phyloP scores from a whole-genome alignment of 139 green algal genomes.

The Tetradesmus lagerheimii region DNA sequence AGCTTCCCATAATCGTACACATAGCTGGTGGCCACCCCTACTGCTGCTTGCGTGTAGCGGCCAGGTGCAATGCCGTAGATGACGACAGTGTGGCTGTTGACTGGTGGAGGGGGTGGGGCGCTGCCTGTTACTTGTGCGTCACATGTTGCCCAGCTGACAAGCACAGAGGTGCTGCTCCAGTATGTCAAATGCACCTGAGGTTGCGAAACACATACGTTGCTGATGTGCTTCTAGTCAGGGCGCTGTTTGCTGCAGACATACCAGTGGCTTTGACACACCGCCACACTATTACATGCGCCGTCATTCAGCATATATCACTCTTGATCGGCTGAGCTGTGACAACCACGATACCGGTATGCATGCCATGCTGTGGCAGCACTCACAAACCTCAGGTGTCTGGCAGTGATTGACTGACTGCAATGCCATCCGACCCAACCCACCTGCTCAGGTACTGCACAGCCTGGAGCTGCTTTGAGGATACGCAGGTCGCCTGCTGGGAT shows the following conservation, averaged over 20 bases:
- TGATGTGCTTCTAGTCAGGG: not conserved
- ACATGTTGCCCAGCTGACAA: constrained; percentile 43
- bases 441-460: constrained; percentile 23
- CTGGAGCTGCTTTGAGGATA: not conserved
- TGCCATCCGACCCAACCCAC: not conserved
- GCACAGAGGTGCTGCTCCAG: constrained; percentile 19
- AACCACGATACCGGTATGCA: too few relatives aligned
- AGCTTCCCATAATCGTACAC: not conserved
- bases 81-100: not conserved
- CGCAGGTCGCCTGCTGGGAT: not conserved
- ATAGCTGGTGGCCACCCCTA: constrained; percentile 14
- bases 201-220: not conserved
- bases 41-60: not conserved
- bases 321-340: too few relatives aligned
- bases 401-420: not conserved
- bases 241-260: too few relatives aligned
- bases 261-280: too few relatives aligned
- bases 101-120: not conserved
- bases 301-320: too few relatives aligned
- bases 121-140: not conserved
- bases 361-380: too few relatives aligned
- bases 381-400: too few relatives aligned
- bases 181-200: constrained; percentile 34
- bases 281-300: too few relatives aligned
- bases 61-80: not conserved